Base-by-base conservation (phyloP, 23 red algal genomes). In the Rhodosorus marinus region DNA sequence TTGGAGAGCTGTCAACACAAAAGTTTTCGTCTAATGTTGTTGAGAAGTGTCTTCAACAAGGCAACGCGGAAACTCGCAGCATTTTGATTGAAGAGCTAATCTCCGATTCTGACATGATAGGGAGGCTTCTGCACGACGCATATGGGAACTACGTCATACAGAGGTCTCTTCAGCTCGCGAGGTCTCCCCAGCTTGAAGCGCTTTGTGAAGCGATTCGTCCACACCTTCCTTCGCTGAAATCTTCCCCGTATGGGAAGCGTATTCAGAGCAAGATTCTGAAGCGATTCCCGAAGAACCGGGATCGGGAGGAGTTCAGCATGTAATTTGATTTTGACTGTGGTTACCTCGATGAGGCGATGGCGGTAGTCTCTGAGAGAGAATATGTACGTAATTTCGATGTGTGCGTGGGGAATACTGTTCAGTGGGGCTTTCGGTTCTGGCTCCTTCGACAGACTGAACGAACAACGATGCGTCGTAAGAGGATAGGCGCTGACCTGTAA, bases 111-210 rank as follows among this genome's bases (percentile, higher is more conserved):
- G 70, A 77, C 8, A 72, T 49, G 2, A 61, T 83, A 34, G 52
- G 54, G 35, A 72, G 69, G 24, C 58, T 94, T 5, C 30, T 94
- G 6, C 72, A 74, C 65, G 87, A 94, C 27, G 54, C 87, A 31
- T 94, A 84, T 47, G 87, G 69, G 3, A 94, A 94, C 63, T 94
- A 94, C 49, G 78, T 83, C 7, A 69, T 94, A 61, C 87, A 94
- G 51, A 60, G 87, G 26, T 77, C 70, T 9, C 54, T 94, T 28
- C 63, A 59, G 55, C 60, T 94, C n/a, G 87, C 87, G 3, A 52
- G 63, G 40, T 50, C 76, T 17, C 54, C 70, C 24, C 75, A 83
- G 55, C 52, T 94, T 66, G 87, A 94, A 35, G 47, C 55, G 19
- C 66, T 94, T 55, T 82, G 87, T 33, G 87, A 94, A 36, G 68